phyloP scores from a whole-genome alignment of 179 eudicot species.

The Spinacia oleracea region DNA sequence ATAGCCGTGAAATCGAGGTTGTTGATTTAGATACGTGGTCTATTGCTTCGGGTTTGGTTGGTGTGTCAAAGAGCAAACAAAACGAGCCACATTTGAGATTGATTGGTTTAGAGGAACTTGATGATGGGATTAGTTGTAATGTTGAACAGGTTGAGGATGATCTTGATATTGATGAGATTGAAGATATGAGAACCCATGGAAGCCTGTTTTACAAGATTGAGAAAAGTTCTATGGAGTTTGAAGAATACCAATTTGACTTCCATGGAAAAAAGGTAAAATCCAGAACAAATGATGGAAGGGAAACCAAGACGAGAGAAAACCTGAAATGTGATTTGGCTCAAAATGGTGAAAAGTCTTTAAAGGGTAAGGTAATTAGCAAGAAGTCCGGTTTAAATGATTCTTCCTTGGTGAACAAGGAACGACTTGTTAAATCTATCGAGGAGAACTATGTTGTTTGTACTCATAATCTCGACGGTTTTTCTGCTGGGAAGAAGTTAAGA shows the following conservation, averaged over 20 bases:
- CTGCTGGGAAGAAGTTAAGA: slow-evolving; percentile 51
- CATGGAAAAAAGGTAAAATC: slow-evolving; percentile 52
- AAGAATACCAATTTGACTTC: slow-evolving; percentile 70
- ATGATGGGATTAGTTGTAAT: slow-evolving; percentile 27
- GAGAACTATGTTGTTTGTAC: slow-evolving; percentile 31
- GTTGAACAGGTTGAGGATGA: slow-evolving; percentile 25
- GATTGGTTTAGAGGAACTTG: slow-evolving; percentile 24
- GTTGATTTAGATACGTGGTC: slow-evolving; percentile 70
- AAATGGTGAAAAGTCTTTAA: slow-evolving; percentile 24
- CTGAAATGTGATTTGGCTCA: slow-evolving; percentile 4
- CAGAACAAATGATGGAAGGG: slow-evolving; percentile 30
- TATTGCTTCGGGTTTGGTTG: slow-evolving; percentile 54
- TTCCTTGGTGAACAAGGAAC: slow-evolving; percentile 28
- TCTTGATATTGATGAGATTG: slow-evolving; percentile 68
- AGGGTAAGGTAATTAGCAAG: slow-evolving; percentile 27
- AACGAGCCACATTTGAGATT: slow-evolving; percentile 16
- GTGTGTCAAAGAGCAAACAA: slow-evolving; percentile 40
- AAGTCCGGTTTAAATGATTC: slow-evolving; percentile 9
- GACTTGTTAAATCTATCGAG: slow-evolving; percentile 27
- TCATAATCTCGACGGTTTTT: slow-evolving; percentile 28
- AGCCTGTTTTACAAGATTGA: slow-evolving; percentile 79
- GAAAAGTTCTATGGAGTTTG: slow-evolving; percentile 71
- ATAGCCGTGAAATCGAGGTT: slow-evolving; percentile 47
- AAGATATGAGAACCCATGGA: slow-evolving; percentile 77
- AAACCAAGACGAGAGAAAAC: slow-evolving; percentile 29